These are phyloP conservation scores for Obba rivulosa DNA, from an alignment of 768 basidiomycete species.

Conservation along the genomic window DNA sequence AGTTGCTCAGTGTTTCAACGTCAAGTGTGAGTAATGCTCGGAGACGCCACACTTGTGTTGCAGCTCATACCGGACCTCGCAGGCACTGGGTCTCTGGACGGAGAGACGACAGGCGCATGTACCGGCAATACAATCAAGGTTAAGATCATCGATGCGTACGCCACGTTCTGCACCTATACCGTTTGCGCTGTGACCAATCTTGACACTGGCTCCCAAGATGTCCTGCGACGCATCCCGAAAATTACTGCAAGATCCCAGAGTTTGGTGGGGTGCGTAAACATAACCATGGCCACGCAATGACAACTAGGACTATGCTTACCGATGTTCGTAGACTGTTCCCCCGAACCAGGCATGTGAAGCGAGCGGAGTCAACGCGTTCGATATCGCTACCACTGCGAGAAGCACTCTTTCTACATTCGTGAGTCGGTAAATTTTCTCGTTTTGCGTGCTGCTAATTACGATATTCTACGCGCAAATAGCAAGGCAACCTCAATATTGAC, in stretches of 20 bases:
- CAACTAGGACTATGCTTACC: background rate
- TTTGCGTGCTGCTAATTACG: background rate
- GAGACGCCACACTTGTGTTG: background rate
- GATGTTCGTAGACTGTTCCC: conserved; percentile 17
- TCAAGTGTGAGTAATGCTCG: conserved; percentile 15
- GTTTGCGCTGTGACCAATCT: background rate
- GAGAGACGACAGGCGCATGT: conserved; percentile 22
- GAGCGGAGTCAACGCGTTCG: conserved; percentile 26
- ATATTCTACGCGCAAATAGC: conserved; percentile 7
- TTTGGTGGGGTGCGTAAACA: conserved; percentile 16
- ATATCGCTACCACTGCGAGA: conserved; percentile 29
- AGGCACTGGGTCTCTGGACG: conserved; percentile 24
- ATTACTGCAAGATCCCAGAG: conserved; percentile 29
- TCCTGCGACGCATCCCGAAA: conserved; percentile 30
- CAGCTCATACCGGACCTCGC: background rate
- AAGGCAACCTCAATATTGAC: conserved; percentile 25
- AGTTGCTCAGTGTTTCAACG: conserved; percentile 23
- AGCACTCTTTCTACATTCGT: conserved; percentile 28
- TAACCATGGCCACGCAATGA: background rate
- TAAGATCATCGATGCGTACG: conserved; percentile 29
- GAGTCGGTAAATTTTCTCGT: conserved; percentile 7
- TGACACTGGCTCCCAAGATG: conserved; percentile 12
- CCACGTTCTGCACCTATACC: background rate
- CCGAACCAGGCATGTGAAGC: conserved; percentile 28
- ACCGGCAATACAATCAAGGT: conserved; percentile 29